Evolutionary conservation across 2,329 filamentous ascomycete genomes (phyloP).

Genomic region (Pseudopithomyces maydicus): DNA sequence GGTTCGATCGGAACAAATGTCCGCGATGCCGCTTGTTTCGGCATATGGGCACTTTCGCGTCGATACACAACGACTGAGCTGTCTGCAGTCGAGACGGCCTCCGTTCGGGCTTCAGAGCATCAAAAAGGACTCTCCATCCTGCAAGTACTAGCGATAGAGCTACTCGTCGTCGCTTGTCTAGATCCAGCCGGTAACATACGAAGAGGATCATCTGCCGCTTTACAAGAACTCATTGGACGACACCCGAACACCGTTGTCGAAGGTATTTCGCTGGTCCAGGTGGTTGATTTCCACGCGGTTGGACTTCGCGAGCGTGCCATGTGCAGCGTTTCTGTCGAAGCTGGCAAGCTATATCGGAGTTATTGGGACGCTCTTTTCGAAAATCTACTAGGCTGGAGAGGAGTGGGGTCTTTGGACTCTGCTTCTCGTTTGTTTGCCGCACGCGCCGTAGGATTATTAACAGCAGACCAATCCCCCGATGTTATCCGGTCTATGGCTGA

Average conservation of each 20-base stretch:
- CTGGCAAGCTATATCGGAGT: constrained; percentile 65
- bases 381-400: constrained; percentile 81
- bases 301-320: constrained; percentile 85
- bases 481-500: constrained; percentile 46
- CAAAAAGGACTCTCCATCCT: constrained; percentile 57
- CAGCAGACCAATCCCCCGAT: constrained; percentile 45
- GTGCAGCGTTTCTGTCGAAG: constrained; percentile 72
- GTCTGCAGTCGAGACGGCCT: constrained; percentile 59
- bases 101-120: constrained; percentile 51
- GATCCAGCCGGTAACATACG: constrained; percentile 94
- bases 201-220: constrained; percentile 85
- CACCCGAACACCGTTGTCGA: constrained; percentile 83
- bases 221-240: constrained; percentile 91
- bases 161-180: constrained; percentile 80
- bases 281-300: constrained; percentile 91
- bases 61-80: constrained; percentile 84
- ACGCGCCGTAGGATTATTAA: constrained; percentile 67
- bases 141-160: constrained; percentile 78
- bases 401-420: constrained; percentile 79
- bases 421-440: constrained; percentile 75
- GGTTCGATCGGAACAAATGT: constrained; percentile 86
- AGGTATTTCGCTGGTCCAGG: constrained; percentile 85
- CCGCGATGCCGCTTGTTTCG: constrained; percentile 93
- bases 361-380: constrained; percentile 74
- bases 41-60: constrained; percentile 88